Conservation (phyloP, 805 yeast species). For the Ogataea pignaliae region DNA sequence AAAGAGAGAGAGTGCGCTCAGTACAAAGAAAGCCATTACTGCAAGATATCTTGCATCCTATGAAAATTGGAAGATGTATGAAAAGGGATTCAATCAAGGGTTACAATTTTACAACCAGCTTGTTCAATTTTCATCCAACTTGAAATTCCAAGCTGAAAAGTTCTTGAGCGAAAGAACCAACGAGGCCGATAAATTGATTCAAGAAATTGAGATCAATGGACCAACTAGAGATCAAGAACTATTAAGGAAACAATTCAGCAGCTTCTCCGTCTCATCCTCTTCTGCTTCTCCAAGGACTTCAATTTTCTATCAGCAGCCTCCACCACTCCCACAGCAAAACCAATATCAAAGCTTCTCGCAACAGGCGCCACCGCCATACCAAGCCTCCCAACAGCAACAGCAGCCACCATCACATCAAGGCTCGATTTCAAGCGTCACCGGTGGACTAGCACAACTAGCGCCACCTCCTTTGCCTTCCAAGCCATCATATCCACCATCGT, state of each 20-base stretch:
- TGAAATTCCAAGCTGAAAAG: constrained; percentile 24
- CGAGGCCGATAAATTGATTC: constrained; percentile 18
- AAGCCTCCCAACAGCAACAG: constrained; percentile 1
- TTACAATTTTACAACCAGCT: constrained; percentile 56
- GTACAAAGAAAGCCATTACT: constrained; percentile 34
- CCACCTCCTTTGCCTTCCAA: constrained; percentile 21
- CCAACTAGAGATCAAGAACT: constrained; percentile 20
- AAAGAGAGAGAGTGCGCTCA: constrained; percentile 37
- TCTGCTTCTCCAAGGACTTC: constrained; percentile 9
- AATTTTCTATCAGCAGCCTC: constrained; percentile 13
- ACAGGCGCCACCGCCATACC: constrained; percentile 10
- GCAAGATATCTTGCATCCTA: constrained; percentile 45
- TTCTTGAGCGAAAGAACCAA: constrained; percentile 27
- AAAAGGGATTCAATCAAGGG: constrained; percentile 59
- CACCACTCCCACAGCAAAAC: constrained; percentile 19
- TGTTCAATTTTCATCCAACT: constrained; percentile 29
- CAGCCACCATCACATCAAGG: neutral
- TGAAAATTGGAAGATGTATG: constrained; percentile 53
- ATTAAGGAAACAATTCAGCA: constrained; percentile 15
- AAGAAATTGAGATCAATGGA: constrained; percentile 10
- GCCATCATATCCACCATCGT: constrained; percentile 14
- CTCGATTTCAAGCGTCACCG: neutral
- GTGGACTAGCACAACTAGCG: constrained; percentile 2
- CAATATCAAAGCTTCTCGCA: constrained; percentile 16
- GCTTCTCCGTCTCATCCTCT: constrained; percentile 12